Evolutionary conservation across 441 rosid species (phyloP).

Genomic region (Bocquillonia castaneifolia): DNA sequence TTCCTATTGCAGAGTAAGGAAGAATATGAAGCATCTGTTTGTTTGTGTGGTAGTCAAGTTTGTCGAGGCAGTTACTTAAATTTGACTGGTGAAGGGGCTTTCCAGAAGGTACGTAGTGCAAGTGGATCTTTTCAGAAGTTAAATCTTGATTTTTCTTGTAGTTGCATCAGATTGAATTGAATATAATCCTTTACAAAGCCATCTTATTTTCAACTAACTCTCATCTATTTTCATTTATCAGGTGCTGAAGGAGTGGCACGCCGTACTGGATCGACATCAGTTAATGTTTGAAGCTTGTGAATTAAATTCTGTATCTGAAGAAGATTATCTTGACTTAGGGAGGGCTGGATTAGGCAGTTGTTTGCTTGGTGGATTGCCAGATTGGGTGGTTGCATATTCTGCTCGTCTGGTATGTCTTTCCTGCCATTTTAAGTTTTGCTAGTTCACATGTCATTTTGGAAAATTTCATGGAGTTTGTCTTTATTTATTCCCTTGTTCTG

Average conservation of each 20-base stretch:
- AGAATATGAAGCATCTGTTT: slow-evolving; percentile 99
- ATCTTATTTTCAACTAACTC: slow-evolving; percentile 11
- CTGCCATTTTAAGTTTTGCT: slow-evolving; percentile 5
- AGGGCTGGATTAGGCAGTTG: slow-evolving; percentile 98
- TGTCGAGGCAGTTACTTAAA: slow-evolving; percentile 99
- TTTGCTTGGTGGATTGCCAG: slow-evolving; percentile 96
- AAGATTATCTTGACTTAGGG: slow-evolving; percentile 92
- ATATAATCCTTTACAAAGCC: slow-evolving; percentile 9
- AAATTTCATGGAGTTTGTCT: not conserved
- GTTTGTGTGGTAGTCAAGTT: slow-evolving; percentile 99
- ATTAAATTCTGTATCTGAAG: slow-evolving; percentile 78
- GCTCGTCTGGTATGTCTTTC: slow-evolving; percentile 77
- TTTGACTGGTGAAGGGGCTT: slow-evolving; percentile 99
- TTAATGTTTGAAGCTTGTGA: slow-evolving; percentile 94
- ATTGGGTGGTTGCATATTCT: slow-evolving; percentile 91
- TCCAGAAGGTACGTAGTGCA: slow-evolving; percentile 61
- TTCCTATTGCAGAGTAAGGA: slow-evolving; percentile 78
- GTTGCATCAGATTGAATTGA: not conserved
- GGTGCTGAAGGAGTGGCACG: slow-evolving; percentile 95
- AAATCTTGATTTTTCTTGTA: not conserved
- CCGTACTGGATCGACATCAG: slow-evolving; percentile 72
- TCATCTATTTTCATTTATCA: slow-evolving; percentile 30
- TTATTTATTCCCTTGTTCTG: slow-evolving; percentile 11
- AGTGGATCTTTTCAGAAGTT: not conserved
- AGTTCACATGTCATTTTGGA: slow-evolving; percentile 7